phyloP scores from a whole-genome alignment of 106 monocot species.

The Acorus gramineus region DNA sequence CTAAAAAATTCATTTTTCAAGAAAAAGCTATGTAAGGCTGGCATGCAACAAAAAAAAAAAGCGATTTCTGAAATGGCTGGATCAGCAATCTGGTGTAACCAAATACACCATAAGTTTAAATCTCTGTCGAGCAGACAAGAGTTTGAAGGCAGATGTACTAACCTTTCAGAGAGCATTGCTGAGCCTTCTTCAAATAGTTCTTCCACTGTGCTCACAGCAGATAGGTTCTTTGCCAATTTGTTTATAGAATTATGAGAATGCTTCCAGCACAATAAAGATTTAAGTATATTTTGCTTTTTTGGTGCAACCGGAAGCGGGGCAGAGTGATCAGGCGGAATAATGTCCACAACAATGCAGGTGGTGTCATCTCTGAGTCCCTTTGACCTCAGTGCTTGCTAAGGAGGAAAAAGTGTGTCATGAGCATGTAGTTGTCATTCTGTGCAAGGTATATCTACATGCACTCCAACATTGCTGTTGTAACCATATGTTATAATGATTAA shows the following conservation, averaged over 20 bases:
- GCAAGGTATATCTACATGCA: too few species aligned
- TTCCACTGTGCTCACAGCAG: slow-evolving; percentile 70
- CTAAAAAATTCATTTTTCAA: too few species aligned
- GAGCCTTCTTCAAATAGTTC: slow-evolving; percentile 99
- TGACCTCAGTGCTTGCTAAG: slow-evolving; percentile 85
- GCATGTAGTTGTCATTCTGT: too few species aligned
- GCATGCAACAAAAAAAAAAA: too few species aligned
- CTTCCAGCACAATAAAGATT: slow-evolving; percentile 60
- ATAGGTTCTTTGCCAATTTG: slow-evolving; percentile 59
- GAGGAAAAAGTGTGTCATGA: background rate
- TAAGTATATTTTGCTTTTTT: slow-evolving; percentile 63
- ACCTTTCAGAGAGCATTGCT: slow-evolving; percentile 97
- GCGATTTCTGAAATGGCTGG: too few species aligned
- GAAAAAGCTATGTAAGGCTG: too few species aligned
- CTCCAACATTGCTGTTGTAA: too few species aligned
- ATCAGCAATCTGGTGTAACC: too few species aligned
- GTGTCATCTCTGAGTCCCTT: slow-evolving; percentile 98
- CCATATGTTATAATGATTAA: too few species aligned
- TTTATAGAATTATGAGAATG: slow-evolving; percentile 36
- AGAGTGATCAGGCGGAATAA: slow-evolving; percentile 69
- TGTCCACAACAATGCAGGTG: slow-evolving; percentile 96
- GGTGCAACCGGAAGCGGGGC: slow-evolving; percentile 49
- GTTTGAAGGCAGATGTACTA: background rate
- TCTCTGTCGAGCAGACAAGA: too few species aligned
- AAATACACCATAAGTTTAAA: too few species aligned